A percentile compares a stretch with the other conserved stretches of the same genome.
Conservation (phyloP, 768 basidiomycete genomes). For the Lyophyllum decastes region DNA sequence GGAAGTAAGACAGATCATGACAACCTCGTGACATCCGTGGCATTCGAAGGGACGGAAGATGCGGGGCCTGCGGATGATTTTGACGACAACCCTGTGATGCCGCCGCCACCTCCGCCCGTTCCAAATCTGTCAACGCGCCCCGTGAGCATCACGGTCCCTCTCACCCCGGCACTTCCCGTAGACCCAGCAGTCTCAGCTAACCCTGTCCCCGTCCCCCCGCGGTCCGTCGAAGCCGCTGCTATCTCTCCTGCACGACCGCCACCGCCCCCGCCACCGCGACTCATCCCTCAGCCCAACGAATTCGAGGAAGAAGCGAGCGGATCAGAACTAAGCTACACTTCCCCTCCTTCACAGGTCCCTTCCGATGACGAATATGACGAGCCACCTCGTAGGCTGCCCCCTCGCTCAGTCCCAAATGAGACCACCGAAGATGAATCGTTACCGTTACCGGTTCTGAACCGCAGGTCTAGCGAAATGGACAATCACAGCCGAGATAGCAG, state of each 20-base stretch:
- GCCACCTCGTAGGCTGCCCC: slow-evolving; percentile 15
- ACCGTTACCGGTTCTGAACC: slow-evolving; percentile 21
- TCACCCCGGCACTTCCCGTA: background rate
- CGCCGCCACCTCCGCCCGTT: slow-evolving; percentile 18
- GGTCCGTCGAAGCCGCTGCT: background rate
- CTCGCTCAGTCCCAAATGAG: slow-evolving; percentile 7
- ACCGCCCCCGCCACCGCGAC: slow-evolving; percentile 22
- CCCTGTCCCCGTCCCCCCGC: slow-evolving; percentile 6
- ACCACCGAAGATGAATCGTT: slow-evolving; percentile 17
- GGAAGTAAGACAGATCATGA: slow-evolving; percentile 10
- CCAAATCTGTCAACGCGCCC: slow-evolving; percentile 17
- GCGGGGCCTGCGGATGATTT: slow-evolving; percentile 1
- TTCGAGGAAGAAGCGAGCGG: slow-evolving; percentile 23
- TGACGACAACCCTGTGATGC: slow-evolving; percentile 7
- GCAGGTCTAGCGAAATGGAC: slow-evolving; percentile 11
- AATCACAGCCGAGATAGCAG: background rate
- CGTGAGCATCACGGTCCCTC: background rate
- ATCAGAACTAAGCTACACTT: slow-evolving; percentile 1
- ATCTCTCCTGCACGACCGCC: slow-evolving; percentile 8
- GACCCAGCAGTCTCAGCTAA: slow-evolving; percentile 5
- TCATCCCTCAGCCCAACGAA: slow-evolving; percentile 30
- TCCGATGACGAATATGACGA: slow-evolving; percentile 18
- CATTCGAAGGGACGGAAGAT: slow-evolving; percentile 3
- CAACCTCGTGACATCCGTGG: background rate
- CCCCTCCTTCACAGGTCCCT: slow-evolving; percentile 2